Conservation (phyloP, 2,329 filamentous ascomycete genomes). For the Coniosporium tulheliwenetii region DNA sequence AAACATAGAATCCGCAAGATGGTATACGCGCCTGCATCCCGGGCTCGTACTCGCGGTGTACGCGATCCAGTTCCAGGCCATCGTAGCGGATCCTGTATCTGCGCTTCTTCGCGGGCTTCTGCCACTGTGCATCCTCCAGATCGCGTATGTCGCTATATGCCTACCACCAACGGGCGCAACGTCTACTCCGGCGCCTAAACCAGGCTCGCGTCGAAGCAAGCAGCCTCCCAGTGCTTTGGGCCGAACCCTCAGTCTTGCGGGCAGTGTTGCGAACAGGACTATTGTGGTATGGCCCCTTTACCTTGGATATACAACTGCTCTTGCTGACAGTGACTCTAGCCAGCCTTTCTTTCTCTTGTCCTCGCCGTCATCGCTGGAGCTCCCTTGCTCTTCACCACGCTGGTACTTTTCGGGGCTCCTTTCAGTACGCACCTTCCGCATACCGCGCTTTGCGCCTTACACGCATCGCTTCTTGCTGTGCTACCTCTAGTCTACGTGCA, state of each 20-base stretch:
- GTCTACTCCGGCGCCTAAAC: conserved; percentile 27
- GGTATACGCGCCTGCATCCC: conserved; percentile 53
- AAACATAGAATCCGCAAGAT: conserved; percentile 29
- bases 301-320: not conserved
- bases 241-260: too few relatives aligned
- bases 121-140: conserved; percentile 48
- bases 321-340: conserved; percentile 26
- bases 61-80: conserved; percentile 43
- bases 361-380: conserved; percentile 39
- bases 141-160: conserved; percentile 40
- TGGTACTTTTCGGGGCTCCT: conserved; percentile 85
- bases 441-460: conserved; percentile 65
- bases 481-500: conserved; percentile 77
- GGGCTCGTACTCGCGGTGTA: conserved; percentile 49
- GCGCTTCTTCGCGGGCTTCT: conserved; percentile 47
- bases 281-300: conserved; percentile 24
- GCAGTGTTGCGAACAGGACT: conserved; percentile 8
- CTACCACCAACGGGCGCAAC: conserved; percentile 35
- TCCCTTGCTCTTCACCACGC: conserved; percentile 41
- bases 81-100: conserved; percentile 55
- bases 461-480: conserved; percentile 63
- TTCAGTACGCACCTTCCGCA: conserved; percentile 65
- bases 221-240: conserved; percentile 16
- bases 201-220: conserved; percentile 40
- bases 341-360: conserved; percentile 53